Base-by-base conservation (phyloP, 345 rosid genomes). In the Aegle marmelos region DNA sequence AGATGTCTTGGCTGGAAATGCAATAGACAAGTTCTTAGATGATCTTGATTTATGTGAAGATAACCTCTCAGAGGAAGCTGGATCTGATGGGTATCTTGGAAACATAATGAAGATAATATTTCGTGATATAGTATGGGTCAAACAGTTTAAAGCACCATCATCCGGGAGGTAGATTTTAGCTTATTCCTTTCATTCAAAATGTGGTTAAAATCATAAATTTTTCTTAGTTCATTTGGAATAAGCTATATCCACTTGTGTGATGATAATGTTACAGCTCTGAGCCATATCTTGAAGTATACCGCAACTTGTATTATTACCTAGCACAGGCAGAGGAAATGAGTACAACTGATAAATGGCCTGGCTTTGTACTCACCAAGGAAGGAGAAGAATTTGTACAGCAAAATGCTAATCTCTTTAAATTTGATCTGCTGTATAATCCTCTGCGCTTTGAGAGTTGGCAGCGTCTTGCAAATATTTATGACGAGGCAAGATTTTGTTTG, bases 361-460 rank as follows among this genome's bases (percentile, higher is more conserved):
- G 99, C 75, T 93, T 93, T 88, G 99, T 95, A 70, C 97, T 95
- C 77, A 92, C 98, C 30, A 91, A 88, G 85, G 99, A 95, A 88
- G 99, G 99, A 79, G 99, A 89, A 86, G 99, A 95, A 73, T 95
- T 95, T 89, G 95, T 94, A 50, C 95, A 95, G 87, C 99, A 93
- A 82, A 92, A 84, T 82, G 85, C 99, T 69, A 92, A 86, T 84
- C 90, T 93, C 78, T 93, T 91, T 79, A 93, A 92, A 86, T 95
- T 87, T 84, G 99, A 95, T 84, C 88, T 95, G 54, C 84, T 95
- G 64, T 95, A 89, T 73, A 95, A 93, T 81, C 97, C 97, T 83
- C 79, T 90, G 61, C 98, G 93, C 71, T 93, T 92, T 64, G 96
- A 95, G 86, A 93, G 99, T 81, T 95, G 99, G 99, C 92, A 92